Conservation (phyloP, 2,329 filamentous ascomycete species). For the Penicillium sp. region DNA sequence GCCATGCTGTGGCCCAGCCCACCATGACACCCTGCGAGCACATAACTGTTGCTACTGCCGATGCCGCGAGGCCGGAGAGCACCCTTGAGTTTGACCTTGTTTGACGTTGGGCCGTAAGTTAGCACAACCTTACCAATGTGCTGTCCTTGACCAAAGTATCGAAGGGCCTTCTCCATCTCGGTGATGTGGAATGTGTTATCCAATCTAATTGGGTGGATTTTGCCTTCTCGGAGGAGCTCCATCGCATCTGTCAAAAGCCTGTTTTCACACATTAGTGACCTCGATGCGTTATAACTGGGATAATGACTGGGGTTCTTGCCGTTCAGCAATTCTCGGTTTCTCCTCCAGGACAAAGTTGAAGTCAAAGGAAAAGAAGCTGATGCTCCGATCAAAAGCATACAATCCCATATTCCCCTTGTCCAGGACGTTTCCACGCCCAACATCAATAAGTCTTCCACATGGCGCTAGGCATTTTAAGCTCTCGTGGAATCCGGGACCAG, state of each 20-base stretch:
- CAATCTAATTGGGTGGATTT: conserved; percentile 5
- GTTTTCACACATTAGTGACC: neutral
- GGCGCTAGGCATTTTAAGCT: neutral
- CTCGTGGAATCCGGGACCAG: neutral
- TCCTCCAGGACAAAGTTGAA: neutral
- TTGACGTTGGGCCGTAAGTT: no score
- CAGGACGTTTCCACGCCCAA: neutral
- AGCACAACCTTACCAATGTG: conserved; percentile 41
- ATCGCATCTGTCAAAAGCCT: conserved; percentile 2
- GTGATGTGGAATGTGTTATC: conserved; percentile 1
- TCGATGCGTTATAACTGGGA: neutral
- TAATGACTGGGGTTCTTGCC: neutral
- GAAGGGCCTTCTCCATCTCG: conserved; percentile 25
- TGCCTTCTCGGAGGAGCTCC: neutral
- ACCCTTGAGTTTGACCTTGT: no score
- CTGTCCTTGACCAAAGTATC: conserved; percentile 32
- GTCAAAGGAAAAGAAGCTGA: neutral
- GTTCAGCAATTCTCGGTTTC: neutral
- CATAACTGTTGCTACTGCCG: no score
- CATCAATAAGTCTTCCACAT: neutral
- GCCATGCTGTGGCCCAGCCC: conserved; percentile 3
- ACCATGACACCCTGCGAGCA: no score
- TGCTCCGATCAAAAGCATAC: neutral
- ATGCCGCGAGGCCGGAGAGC: no score
- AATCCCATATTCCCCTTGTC: neutral